Evolutionary conservation across 768 basidiomycete genomes (phyloP).

Genomic region (Gloeopeniophorella convolvens): DNA sequence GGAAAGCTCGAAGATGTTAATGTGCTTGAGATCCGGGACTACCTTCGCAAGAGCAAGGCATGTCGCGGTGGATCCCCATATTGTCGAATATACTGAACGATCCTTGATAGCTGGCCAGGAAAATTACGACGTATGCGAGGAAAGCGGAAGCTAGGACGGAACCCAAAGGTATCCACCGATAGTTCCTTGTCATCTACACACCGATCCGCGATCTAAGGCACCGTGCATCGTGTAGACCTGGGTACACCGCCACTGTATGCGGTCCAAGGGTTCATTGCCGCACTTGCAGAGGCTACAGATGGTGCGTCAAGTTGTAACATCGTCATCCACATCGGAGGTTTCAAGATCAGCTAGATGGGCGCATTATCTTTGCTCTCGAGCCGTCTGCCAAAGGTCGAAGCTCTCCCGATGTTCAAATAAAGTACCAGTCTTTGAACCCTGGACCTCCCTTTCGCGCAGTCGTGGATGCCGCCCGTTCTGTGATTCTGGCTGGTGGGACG

Average conservation of each 20-base stretch:
- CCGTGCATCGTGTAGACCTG: background rate
- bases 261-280: constrained; percentile 73
- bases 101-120: constrained; percentile 52
- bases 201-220: background rate
- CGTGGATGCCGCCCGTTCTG: constrained; percentile 68
- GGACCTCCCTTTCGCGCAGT: constrained; percentile 82
- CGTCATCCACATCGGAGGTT: background rate
- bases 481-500: constrained; percentile 93
- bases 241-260: constrained; percentile 64
- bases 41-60: constrained; percentile 80
- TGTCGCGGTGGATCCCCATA: constrained; percentile 21
- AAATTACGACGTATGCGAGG: constrained; percentile 75
- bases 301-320: constrained; percentile 36
- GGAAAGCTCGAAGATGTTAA: constrained; percentile 70
- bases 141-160: constrained; percentile 26
- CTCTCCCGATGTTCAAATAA: constrained; percentile 46
- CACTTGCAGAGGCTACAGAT: constrained; percentile 72
- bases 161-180: constrained; percentile 21
- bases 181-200: background rate
- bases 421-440: constrained; percentile 91
- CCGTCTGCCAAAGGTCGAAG: constrained; percentile 34
- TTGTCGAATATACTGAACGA: background rate
- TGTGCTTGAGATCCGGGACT: constrained; percentile 72
- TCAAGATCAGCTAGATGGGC: constrained; percentile 49
- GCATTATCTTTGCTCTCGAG: constrained; percentile 45